A percentile compares a stretch with the other conserved stretches of the same genome.
phyloP scores from a whole-genome alignment of 805 yeast genomes.

The Saccharomycopsis selenospora region DNA sequence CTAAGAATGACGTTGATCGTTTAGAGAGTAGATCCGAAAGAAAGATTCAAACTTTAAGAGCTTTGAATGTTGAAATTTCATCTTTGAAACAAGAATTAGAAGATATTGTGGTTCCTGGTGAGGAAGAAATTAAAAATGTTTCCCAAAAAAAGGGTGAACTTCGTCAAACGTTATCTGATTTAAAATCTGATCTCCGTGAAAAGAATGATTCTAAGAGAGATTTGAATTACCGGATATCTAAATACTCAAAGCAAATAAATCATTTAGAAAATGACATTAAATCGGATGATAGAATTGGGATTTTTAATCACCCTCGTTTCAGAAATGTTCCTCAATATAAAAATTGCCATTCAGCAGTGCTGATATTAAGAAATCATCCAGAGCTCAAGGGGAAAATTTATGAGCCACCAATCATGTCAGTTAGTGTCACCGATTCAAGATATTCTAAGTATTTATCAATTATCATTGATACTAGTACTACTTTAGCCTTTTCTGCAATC shows the following conservation, averaged over 20 bases:
- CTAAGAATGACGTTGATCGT: constrained; percentile 18
- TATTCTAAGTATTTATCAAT: constrained; percentile 53
- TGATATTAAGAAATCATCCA: constrained; percentile 30
- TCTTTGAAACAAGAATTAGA: constrained; percentile 26
- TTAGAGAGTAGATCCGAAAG: constrained; percentile 17
- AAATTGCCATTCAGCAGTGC: constrained; percentile 30
- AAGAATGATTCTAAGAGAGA: constrained; percentile 36
- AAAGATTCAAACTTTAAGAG: constrained; percentile 17
- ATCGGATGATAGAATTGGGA: constrained; percentile 45
- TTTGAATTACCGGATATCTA: constrained; percentile 29
- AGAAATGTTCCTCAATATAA: constrained; percentile 26
- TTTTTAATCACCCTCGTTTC: constrained; percentile 36
- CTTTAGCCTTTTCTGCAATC: constrained; percentile 57
- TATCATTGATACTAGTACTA: constrained; percentile 45
- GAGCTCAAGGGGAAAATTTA: constrained; percentile 39
- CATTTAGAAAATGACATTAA: constrained; percentile 32
- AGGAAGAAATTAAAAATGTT: constrained; percentile 21
- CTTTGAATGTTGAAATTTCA: constrained; percentile 26
- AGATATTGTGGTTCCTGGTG: constrained; percentile 22
- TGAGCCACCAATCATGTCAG: constrained; percentile 70
- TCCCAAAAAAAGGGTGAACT: constrained; percentile 24
- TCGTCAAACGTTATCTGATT: constrained; percentile 20
- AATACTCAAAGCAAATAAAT: constrained; percentile 27
- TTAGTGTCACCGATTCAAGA: constrained; percentile 43
- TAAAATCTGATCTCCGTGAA: constrained; percentile 29